Percentiles rank a stretch among this genome's conserved stretches.
These are phyloP conservation scores for Coelastrella sp. DNA, from an alignment of 139 green algal species.

Conservation along the genomic window DNA sequence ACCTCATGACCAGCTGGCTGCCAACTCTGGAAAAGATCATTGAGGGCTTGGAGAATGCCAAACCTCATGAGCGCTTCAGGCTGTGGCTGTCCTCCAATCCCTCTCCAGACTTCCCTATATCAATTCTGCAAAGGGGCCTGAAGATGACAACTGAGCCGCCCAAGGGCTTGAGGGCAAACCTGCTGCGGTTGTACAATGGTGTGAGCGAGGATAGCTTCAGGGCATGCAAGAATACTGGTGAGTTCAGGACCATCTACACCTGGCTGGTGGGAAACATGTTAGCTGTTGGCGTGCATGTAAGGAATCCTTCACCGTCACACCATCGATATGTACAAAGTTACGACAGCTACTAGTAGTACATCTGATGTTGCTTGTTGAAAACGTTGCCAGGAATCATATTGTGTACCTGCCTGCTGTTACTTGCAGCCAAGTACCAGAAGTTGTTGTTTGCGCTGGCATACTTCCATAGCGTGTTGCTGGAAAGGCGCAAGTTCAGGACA, in stretches of 20 bases:
- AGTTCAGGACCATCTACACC: not conserved
- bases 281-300: too few relatives aligned
- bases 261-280: too few relatives aligned
- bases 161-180: constrained; percentile 89
- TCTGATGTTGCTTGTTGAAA: too few relatives aligned
- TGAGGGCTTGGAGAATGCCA: constrained; percentile 68
- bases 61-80: constrained; percentile 84
- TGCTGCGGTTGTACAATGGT: constrained; percentile 86
- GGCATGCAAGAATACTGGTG: constrained; percentile 67
- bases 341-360: too few relatives aligned
- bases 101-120: constrained; percentile 83
- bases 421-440: constrained; percentile 84
- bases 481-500: constrained; percentile 90
- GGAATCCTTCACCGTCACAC: too few relatives aligned
- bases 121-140: constrained; percentile 72
- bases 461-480: constrained; percentile 91
- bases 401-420: not conserved
- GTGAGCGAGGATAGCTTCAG: constrained; percentile 78
- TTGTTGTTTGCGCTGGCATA: constrained; percentile 89
- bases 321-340: too few relatives aligned
- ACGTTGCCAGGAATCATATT: too few relatives aligned
- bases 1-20: constrained; percentile 93
- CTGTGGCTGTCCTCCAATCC: constrained; percentile 89
- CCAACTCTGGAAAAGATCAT: constrained; percentile 91
- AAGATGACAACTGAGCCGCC: constrained; percentile 96